Percentiles rank a stretch among this genome's conserved stretches.
phyloP scores from a whole-genome alignment of 805 yeast genomes.

The Nakazawaea ernobii region DNA sequence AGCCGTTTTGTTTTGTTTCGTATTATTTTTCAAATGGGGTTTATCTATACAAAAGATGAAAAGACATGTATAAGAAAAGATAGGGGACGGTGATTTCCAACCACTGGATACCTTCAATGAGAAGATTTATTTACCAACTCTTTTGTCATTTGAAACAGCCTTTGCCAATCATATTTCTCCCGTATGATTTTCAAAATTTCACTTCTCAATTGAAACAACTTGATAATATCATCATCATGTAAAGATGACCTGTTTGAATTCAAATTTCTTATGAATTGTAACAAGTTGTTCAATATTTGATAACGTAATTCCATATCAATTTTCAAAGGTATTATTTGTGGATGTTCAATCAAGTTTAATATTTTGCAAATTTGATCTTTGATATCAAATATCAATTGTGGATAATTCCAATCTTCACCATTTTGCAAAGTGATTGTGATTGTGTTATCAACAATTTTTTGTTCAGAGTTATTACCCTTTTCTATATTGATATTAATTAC shows the following conservation, averaged over 20 bases:
- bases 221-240: background rate
- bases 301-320: conserved; percentile 32
- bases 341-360: conserved; percentile 52
- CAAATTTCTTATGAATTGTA: background rate
- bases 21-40: too few relatives aligned
- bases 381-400: conserved; percentile 18
- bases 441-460: background rate
- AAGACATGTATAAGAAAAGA: background rate
- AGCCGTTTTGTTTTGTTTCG: too few relatives aligned
- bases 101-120: too few relatives aligned
- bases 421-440: background rate
- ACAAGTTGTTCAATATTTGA: conserved; percentile 4
- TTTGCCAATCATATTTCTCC: conserved; percentile 5
- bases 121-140: background rate
- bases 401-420: conserved; percentile 43
- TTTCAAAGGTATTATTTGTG: conserved; percentile 47
- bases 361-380: conserved; percentile 38
- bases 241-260: background rate
- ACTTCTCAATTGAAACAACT: background rate
- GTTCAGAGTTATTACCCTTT: background rate
- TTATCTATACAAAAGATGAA: too few relatives aligned
- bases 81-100: too few relatives aligned
- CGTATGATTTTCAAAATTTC: background rate
- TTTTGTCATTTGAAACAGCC: conserved; percentile 1
- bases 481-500: background rate